Conservation (phyloP, 1,284 basidiomycete species). For the Cystobasidium sp. region DNA sequence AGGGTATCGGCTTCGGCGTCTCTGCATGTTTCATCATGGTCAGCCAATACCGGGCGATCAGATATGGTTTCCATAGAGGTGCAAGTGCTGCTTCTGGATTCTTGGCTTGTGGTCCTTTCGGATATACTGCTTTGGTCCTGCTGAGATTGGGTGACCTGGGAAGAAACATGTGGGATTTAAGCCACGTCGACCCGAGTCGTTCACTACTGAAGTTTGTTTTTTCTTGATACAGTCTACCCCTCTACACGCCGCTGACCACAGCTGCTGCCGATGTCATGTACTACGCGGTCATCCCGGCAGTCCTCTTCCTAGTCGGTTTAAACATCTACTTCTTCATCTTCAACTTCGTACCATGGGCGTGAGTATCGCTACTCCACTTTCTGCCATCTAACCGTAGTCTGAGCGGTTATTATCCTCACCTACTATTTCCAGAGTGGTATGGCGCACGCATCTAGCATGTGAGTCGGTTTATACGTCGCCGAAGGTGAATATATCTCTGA, state of each 20-base stretch:
- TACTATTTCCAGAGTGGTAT: conserved; percentile 12
- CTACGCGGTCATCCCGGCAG: conserved; percentile 22
- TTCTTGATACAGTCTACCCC: background rate
- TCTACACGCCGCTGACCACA: conserved; percentile 14
- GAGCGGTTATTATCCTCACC: background rate
- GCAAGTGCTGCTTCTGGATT: conserved; percentile 31
- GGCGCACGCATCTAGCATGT: conserved; percentile 21
- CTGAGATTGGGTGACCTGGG: conserved; percentile 17
- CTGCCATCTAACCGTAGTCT: too few relatives aligned
- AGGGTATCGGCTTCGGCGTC: conserved; percentile 30
- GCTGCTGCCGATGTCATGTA: conserved; percentile 22
- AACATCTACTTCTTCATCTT: conserved; percentile 33
- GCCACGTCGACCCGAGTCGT: background rate
- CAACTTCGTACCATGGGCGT: conserved; percentile 26
- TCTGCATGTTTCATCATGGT: conserved; percentile 34
- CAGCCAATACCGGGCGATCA: conserved; percentile 31
- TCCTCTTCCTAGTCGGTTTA: conserved; percentile 19
- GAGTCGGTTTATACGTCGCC: background rate
- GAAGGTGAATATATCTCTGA: background rate
- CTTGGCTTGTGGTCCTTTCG: conserved; percentile 25
- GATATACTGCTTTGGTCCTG: conserved; percentile 31
- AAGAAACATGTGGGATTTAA: background rate
- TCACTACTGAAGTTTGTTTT: background rate
- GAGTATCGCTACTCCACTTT: background rate
- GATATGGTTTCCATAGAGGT: conserved; percentile 35